A percentile compares a stretch with the other conserved stretches of the same genome.
These are phyloP conservation scores for Ophiobolus disseminans DNA, from an alignment of 2,329 filamentous ascomycete genomes.

Conservation along the genomic window DNA sequence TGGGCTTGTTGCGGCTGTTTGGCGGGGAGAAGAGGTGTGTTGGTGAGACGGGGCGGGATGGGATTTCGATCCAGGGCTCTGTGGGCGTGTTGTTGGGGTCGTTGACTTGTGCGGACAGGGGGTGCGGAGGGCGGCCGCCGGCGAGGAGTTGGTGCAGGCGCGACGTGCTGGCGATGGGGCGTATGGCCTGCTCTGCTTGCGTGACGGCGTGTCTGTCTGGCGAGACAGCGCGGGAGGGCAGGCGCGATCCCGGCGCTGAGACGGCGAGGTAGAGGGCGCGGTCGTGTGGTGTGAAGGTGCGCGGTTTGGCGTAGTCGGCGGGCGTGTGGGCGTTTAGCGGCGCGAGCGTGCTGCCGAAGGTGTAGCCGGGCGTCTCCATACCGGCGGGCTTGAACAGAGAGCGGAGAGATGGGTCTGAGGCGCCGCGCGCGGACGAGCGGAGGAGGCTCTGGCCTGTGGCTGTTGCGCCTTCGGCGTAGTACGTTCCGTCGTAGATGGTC, in stretches of 20 bases:
- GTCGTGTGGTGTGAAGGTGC: constrained; percentile 27
- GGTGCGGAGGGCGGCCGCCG: neutral
- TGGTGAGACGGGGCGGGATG: neutral
- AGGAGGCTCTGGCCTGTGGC: too few relatives aligned
- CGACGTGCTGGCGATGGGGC: constrained; percentile 15
- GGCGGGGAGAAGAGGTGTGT: neutral
- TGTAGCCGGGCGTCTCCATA: neutral
- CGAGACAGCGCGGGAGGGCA: constrained; percentile 11
- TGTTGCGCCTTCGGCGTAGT: too few relatives aligned
- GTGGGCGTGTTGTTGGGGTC: neutral
- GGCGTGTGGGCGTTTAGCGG: neutral
- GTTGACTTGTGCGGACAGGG: neutral
- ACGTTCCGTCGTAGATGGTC: too few relatives aligned
- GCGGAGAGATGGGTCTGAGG: neutral
- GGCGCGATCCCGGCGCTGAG: constrained; percentile 33
- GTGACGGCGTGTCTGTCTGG: too few relatives aligned
- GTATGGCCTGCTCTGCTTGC: constrained; percentile 4
- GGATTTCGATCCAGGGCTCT: neutral
- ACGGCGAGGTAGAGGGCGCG: constrained; percentile 28
- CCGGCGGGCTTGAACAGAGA: neutral
- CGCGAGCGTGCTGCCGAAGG: too few relatives aligned
- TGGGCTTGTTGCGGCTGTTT: constrained; percentile 4
- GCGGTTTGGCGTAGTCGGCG: neutral
- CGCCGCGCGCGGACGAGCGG: too few relatives aligned
- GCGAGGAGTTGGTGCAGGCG: constrained; percentile 2